A percentile compares a stretch with the other conserved stretches of the same genome.
Evolutionary conservation across 2,329 filamentous ascomycete genomes (phyloP).

Genomic region (Coleophoma eucalyptorum): DNA sequence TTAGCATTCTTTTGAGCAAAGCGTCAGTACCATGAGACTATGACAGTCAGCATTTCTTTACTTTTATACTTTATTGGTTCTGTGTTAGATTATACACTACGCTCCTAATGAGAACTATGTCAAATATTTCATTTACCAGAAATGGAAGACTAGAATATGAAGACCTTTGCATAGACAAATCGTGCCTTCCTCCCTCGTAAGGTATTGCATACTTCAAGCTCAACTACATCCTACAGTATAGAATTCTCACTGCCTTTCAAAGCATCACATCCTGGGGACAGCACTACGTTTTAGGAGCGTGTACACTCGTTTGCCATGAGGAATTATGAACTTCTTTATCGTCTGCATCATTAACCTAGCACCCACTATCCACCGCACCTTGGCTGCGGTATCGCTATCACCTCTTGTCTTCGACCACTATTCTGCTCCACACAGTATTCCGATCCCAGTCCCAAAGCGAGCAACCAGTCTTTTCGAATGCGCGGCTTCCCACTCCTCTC

Average conservation of each 20-base stretch:
- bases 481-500: no score
- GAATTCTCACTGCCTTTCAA: neutral
- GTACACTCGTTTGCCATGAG: neutral
- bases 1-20: no score
- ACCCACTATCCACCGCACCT: neutral
- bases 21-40: no score
- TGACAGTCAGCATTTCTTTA: no score
- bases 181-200: neutral
- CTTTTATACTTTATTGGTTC: no score
- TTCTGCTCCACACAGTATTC: neutral
- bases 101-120: no score
- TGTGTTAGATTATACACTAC: no score
- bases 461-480: no score
- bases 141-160: no score
- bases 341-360: neutral
- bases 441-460: neutral
- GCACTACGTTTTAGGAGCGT: neutral
- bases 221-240: no score
- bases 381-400: neutral
- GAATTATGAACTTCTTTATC: neutral
- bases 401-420: neutral
- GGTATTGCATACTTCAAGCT: neutral
- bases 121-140: no score
- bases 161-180: no score
- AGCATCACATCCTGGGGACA: constrained; percentile 6